phyloP scores from a whole-genome alignment of 257 asterid genomes.

The Salvia rosmarinus region DNA sequence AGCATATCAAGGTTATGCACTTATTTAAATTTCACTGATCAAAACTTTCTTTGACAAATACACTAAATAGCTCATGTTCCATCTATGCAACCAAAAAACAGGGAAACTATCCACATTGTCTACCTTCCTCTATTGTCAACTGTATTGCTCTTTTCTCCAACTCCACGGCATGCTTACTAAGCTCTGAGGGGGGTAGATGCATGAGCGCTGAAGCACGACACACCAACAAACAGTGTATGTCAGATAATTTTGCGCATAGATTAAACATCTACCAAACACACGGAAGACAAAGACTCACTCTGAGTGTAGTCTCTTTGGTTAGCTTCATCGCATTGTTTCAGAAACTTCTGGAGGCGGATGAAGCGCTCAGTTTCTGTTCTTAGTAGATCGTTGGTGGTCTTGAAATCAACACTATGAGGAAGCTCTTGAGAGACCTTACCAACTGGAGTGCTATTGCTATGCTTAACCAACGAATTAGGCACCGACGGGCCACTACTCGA shows the following conservation, averaged over 20 bases:
- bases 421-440: slow-evolving; percentile 52
- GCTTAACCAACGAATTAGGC: slow-evolving; percentile 56
- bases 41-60: neutral
- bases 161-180: slow-evolving; percentile 76
- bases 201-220: slow-evolving; percentile 58
- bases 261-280: slow-evolving; percentile 30
- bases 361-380: slow-evolving; percentile 71
- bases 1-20: neutral
- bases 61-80: slow-evolving; percentile 31
- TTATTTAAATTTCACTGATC: neutral
- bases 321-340: slow-evolving; percentile 76
- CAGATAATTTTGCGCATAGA: slow-evolving; percentile 6
- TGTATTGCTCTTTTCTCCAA: slow-evolving; percentile 75
- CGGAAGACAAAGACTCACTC: slow-evolving; percentile 56
- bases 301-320: slow-evolving; percentile 56
- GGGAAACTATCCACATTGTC: neutral
- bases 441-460: slow-evolving; percentile 43
- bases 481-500: slow-evolving; percentile 53
- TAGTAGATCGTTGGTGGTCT: slow-evolving; percentile 51
- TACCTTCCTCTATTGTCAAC: slow-evolving; percentile 80
- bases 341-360: slow-evolving; percentile 66
- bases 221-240: slow-evolving; percentile 31
- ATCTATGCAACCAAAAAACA: slow-evolving; percentile 13
- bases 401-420: slow-evolving; percentile 44
- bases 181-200: slow-evolving; percentile 64